Base-by-base conservation (phyloP, 2,329 filamentous ascomycete species). In the Fusarium udum region DNA sequence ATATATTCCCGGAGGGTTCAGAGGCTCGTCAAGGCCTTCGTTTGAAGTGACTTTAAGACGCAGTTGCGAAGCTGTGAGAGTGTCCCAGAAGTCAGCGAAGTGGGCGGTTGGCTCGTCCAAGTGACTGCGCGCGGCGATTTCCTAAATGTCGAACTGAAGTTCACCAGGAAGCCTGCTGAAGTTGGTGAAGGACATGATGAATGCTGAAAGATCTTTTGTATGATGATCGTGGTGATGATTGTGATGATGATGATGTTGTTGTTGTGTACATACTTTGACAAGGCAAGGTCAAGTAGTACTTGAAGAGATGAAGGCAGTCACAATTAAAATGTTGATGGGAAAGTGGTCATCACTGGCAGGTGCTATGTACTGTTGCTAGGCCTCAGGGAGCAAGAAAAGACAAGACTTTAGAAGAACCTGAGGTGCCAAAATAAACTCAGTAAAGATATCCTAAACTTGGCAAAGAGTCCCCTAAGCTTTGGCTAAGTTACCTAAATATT, bases 41-140 rank as follows among this genome's bases (percentile, higher is more conserved):
- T 49, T n/a, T 4, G 22, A 18, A 13, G 31, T 51, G 31, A 12
- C 48, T 24, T 24, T 14, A 7, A 34, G 16, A 16, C 9, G n/a
- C n/a, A 51, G n/a, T 20, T 24, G 15, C 31, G 16, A 9, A 24
- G 8, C 14, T 10, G 10, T 0, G 14, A 1, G 4, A 28, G 7
- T 31, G 31, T 12, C 0, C 5, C 3, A 10, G 31, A 24, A 34
- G 12, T 31, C 20, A 34, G 12, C n/a, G n/a, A 51, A 34, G 48
- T 51, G 48, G n/a, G 48, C 48, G n/a, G 48, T 36, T 51, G 48
- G n/a, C 9, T 34, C 15, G 18, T 36, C 31, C n/a, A 51, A 15
- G 31, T 51, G 48, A 32, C 31, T 51, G 3, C 13, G n/a, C 12
- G 31, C 31, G 16, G 48, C 31, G 16, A 24, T 24, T 7, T 20